These are phyloP conservation scores for Graphilbum fragrans DNA, from an alignment of 2,329 filamentous ascomycete genomes.

Conservation along the genomic window DNA sequence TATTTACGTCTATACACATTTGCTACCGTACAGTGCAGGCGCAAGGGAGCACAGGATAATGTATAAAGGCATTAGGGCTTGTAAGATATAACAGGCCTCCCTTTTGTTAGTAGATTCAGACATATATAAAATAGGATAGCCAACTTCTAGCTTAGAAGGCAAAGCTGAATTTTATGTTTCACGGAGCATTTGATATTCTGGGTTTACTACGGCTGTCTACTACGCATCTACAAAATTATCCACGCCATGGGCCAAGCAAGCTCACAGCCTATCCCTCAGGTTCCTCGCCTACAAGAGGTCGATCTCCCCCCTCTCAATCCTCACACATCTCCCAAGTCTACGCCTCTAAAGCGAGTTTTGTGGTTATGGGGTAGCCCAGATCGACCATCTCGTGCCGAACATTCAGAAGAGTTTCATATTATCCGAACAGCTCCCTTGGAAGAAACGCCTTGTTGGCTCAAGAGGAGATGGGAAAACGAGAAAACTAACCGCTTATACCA, in stretches of 20 bases:
- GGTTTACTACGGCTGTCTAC: too few species aligned
- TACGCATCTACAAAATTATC: too few species aligned
- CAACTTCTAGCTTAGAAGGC: too few species aligned
- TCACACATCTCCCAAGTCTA: neutral
- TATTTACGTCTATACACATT: too few species aligned
- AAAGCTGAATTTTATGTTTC: too few species aligned
- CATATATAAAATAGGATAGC: too few species aligned
- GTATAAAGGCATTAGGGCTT: too few species aligned
- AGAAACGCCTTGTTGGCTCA: neutral
- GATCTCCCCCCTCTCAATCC: neutral
- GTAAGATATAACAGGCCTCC: too few species aligned
- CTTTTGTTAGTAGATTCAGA: too few species aligned
- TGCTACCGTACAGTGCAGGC: too few species aligned
- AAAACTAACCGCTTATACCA: neutral
- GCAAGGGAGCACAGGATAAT: too few species aligned
- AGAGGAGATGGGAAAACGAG: neutral
- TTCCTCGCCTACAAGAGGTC: conserved; percentile 1
- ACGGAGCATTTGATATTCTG: too few species aligned
- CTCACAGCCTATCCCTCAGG: neutral
- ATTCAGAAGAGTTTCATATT: neutral
- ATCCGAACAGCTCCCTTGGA: neutral
- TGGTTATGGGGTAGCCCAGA: neutral
- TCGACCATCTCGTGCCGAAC: neutral
- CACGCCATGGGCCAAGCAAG: neutral
- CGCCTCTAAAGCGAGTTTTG: neutral